Conservation (phyloP, 352 stramenopile genomes). For the Phytophthora hibernalis region DNA sequence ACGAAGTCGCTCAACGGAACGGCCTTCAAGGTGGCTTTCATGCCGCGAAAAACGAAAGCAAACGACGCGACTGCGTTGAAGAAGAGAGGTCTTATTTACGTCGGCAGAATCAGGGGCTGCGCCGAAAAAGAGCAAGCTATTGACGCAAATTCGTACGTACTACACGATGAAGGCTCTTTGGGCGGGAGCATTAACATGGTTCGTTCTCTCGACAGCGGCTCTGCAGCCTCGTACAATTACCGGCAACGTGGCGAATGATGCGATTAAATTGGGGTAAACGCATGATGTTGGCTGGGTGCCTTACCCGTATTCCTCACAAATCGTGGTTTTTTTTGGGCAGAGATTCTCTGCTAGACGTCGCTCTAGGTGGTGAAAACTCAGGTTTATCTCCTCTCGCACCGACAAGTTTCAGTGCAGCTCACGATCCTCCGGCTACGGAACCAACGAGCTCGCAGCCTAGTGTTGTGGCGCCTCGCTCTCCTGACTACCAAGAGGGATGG, state of each 20-base stretch:
- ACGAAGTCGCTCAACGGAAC: background rate
- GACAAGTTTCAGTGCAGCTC: background rate
- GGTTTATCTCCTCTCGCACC: background rate
- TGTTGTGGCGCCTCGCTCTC: slow-evolving; percentile 14
- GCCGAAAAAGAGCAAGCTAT: slow-evolving; percentile 29
- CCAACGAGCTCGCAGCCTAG: slow-evolving; percentile 1
- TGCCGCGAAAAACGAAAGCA: slow-evolving; percentile 6
- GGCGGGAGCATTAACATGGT: too few species aligned
- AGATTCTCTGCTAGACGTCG: slow-evolving; percentile 2
- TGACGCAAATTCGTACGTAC: slow-evolving; percentile 20
- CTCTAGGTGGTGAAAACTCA: background rate
- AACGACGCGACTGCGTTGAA: slow-evolving; percentile 19
- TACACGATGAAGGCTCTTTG: slow-evolving; percentile 5
- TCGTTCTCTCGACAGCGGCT: slow-evolving; percentile 9
- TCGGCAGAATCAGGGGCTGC: slow-evolving; percentile 10
- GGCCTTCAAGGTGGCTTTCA: slow-evolving; percentile 6
- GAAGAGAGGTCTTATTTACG: slow-evolving; percentile 30
- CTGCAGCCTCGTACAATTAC: background rate
- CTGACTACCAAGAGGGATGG: slow-evolving; percentile 26
- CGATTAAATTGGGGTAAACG: slow-evolving; percentile 16
- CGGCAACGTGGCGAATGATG: background rate
- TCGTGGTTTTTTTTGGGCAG: slow-evolving; percentile 6
- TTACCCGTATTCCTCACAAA: slow-evolving; percentile 5
- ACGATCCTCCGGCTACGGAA: background rate
- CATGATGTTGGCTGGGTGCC: background rate